Conservation (phyloP, 805 yeast species). For the Groenewaldozyma tartarivorans region DNA sequence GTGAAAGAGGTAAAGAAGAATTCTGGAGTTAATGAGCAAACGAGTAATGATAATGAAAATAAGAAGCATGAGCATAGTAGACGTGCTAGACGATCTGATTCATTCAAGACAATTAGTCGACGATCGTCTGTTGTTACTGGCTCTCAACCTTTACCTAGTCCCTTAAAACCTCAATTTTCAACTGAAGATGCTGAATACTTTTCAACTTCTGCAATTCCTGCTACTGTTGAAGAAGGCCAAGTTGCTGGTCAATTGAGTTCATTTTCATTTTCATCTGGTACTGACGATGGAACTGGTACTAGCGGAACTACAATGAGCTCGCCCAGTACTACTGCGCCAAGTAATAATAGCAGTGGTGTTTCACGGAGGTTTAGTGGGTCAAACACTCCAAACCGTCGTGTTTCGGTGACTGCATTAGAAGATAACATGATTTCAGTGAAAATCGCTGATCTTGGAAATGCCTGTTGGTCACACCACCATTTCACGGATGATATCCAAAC, state of each 20-base stretch:
- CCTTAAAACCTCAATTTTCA: slow-evolving; percentile 44
- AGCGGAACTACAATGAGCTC: slow-evolving; percentile 2
- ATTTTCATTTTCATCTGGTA: neutral
- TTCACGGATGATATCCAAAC: slow-evolving; percentile 88
- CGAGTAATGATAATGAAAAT: neutral
- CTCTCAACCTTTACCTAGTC: slow-evolving; percentile 88
- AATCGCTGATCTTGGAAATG: slow-evolving; percentile 90
- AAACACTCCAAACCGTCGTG: neutral
- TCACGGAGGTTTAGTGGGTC: neutral
- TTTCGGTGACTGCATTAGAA: slow-evolving; percentile 15
- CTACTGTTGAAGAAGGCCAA: slow-evolving; percentile 1
- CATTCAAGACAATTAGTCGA: slow-evolving; percentile 30
- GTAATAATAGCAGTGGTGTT: slow-evolving; percentile 4
- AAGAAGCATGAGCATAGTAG: neutral
- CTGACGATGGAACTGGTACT: neutral
- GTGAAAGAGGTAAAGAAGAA: slow-evolving; percentile 38
- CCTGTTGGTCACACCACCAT: slow-evolving; percentile 72
- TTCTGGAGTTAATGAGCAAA: slow-evolving; percentile 1
- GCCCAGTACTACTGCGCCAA: slow-evolving; percentile 10
- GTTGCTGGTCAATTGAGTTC: neutral
- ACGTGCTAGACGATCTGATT: neutral
- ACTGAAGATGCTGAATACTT: slow-evolving; percentile 8
- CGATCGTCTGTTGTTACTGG: slow-evolving; percentile 76
- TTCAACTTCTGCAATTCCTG: slow-evolving; percentile 11
- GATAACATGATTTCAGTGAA: slow-evolving; percentile 63